Percentiles rank a stretch among this genome's conserved stretches.
Evolutionary conservation across 805 yeast species (phyloP).

Genomic region (Ogataea paradorogensis): DNA sequence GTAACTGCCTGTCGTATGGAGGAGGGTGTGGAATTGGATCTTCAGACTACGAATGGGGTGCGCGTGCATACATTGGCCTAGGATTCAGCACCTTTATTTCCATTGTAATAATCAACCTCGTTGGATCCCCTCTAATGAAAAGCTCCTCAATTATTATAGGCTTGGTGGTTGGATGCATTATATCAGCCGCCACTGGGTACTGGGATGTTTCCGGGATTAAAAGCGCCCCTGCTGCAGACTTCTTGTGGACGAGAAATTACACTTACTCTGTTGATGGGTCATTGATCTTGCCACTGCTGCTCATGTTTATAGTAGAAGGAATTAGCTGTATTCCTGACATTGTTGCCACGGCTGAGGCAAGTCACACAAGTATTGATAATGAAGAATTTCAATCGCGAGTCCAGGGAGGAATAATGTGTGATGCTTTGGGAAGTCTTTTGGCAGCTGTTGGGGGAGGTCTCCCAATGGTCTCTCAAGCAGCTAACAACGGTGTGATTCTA

Average conservation of each 20-base stretch:
- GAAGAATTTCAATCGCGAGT: slow-evolving; percentile 68
- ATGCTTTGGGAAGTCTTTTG: slow-evolving; percentile 67
- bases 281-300: slow-evolving; percentile 67
- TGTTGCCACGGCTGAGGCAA: slow-evolving; percentile 84
- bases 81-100: slow-evolving; percentile 70
- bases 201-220: slow-evolving; percentile 53
- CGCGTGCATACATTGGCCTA: slow-evolving; percentile 71
- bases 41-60: slow-evolving; percentile 62
- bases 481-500: slow-evolving; percentile 83
- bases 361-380: slow-evolving; percentile 72
- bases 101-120: slow-evolving; percentile 65
- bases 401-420: slow-evolving; percentile 82
- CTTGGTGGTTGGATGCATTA: slow-evolving; percentile 73
- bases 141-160: slow-evolving; percentile 81
- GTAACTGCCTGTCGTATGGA: slow-evolving; percentile 48
- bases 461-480: slow-evolving; percentile 81
- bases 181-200: slow-evolving; percentile 83
- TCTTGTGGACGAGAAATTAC: slow-evolving; percentile 79
- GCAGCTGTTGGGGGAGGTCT: slow-evolving; percentile 72
- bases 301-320: slow-evolving; percentile 67
- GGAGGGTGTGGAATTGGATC: slow-evolving; percentile 42
- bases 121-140: slow-evolving; percentile 83
- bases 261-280: slow-evolving; percentile 69
- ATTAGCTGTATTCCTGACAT: slow-evolving; percentile 86
- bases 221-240: slow-evolving; percentile 70